Conservation (phyloP, 169 alveolate species). For the Plasmodium blacklocki region DNA sequence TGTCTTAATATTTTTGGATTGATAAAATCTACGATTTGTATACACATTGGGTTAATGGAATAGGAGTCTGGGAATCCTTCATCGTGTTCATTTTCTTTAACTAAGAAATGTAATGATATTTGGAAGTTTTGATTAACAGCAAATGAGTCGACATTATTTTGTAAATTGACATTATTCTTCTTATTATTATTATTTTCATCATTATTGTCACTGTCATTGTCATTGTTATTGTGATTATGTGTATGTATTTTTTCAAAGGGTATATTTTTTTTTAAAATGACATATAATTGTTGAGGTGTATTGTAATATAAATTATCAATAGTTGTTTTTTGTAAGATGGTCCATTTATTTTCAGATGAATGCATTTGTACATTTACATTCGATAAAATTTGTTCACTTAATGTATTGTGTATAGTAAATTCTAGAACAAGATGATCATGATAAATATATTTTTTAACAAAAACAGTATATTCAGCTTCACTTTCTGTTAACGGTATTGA, state of each 20-base stretch:
- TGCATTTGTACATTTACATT: conserved; percentile 30
- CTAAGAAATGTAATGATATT: conserved; percentile 69
- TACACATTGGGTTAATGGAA: conserved; percentile 78
- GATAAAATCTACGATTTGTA: conserved; percentile 79
- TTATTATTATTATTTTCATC: background rate
- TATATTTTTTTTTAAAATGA: conserved; percentile 15
- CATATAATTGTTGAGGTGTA: conserved; percentile 41
- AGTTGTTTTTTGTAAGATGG: conserved; percentile 42
- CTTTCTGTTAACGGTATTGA: conserved; percentile 85
- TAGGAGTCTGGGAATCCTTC: conserved; percentile 79
- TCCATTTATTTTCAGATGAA: conserved; percentile 46
- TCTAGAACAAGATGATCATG: conserved; percentile 78
- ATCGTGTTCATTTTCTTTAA: conserved; percentile 73
- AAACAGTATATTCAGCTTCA: conserved; percentile 89
- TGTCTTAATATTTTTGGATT: conserved; percentile 69
- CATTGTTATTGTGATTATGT: background rate
- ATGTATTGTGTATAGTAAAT: conserved; percentile 87
- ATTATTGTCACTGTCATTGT: background rate
- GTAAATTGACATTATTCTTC: background rate
- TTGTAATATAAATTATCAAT: conserved; percentile 32
- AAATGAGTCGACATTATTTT: conserved; percentile 9
- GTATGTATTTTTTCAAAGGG: conserved; percentile 4
- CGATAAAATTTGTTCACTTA: conserved; percentile 60
- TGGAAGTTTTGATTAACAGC: conserved; percentile 68
- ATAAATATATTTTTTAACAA: conserved; percentile 78